Percentiles rank a stretch among this genome's conserved stretches.
Conservation (phyloP, 192 early-diverging fungal species). For the Jimgerdemannia flammicorona region DNA sequence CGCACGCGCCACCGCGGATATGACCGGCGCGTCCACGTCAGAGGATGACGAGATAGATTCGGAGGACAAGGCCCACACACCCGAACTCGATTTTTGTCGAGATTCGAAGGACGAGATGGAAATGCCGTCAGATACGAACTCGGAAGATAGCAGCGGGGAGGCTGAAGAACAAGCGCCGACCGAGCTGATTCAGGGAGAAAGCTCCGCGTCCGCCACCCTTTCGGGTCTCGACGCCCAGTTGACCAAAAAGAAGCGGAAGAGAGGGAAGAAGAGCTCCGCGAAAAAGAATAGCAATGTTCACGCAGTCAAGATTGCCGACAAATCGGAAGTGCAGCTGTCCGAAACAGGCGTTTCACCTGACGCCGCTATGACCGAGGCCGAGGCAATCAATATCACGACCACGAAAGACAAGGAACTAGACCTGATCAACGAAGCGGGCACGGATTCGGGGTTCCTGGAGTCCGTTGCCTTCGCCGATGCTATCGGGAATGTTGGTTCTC, state of each 20-base stretch:
- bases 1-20: conserved; percentile 2
- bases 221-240: neutral
- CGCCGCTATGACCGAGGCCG: neutral
- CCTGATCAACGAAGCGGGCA: neutral
- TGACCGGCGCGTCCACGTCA: neutral
- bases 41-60: neutral
- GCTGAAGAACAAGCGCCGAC: conserved; percentile 7
- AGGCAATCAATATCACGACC: neutral
- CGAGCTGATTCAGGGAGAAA: neutral
- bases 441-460: neutral
- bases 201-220: neutral
- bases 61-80: neutral
- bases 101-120: neutral
- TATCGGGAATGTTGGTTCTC: neutral
- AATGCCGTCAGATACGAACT: neutral
- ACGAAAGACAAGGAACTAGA: neutral
- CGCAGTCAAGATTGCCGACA: neutral
- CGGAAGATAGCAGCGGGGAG: conserved; percentile 1
- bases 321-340: neutral
- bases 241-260: neutral
- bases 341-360: neutral
- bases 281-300: neutral
- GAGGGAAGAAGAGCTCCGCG: neutral
- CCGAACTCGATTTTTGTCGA: neutral
- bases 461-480: neutral